These are phyloP conservation scores for Pouteria campechiana DNA, from an alignment of 179 eudicot species.

Conservation along the genomic window DNA sequence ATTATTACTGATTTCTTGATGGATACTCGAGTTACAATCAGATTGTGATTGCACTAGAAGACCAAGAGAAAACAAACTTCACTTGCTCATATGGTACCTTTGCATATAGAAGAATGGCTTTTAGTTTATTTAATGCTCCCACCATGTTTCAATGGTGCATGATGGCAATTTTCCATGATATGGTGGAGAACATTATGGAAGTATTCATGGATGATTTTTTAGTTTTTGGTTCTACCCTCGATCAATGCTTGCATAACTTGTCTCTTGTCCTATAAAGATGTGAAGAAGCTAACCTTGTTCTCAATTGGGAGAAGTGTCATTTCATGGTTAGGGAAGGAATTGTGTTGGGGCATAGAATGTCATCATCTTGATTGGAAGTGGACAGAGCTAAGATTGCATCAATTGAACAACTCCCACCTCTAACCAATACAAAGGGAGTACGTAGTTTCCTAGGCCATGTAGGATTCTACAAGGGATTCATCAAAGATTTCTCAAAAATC, in stretches of 20 bases:
- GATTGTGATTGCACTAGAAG: conserved; percentile 1
- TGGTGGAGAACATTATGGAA: conserved; percentile 2
- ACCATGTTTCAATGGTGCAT: conserved; percentile 2
- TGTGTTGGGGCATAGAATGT: conserved; percentile 2
- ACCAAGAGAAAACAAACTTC: conserved; percentile 1
- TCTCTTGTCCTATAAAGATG: conserved; percentile 1
- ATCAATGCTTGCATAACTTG: conserved; percentile 3
- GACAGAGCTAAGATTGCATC: neutral
- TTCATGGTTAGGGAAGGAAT: conserved; percentile 1
- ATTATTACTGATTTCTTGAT: conserved; percentile 1
- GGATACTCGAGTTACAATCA: conserved; percentile 3
- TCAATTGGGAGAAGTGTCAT: conserved; percentile 5
- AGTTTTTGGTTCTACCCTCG: neutral
- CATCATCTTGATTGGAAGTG: conserved; percentile 1
- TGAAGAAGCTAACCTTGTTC: conserved; percentile 2
- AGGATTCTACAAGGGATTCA: conserved; percentile 2
- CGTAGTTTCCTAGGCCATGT: conserved; percentile 1
- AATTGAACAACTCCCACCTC: neutral
- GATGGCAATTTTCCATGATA: neutral
- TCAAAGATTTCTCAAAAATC: conserved; percentile 6
- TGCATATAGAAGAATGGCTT: neutral
- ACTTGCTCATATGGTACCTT: conserved; percentile 1
- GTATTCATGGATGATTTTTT: conserved; percentile 4
- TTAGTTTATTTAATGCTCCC: too few relatives aligned
- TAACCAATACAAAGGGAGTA: conserved; percentile 2